These are phyloP conservation scores for Leccinum longicurvipes DNA, from an alignment of 768 basidiomycete genomes.

Conservation along the genomic window DNA sequence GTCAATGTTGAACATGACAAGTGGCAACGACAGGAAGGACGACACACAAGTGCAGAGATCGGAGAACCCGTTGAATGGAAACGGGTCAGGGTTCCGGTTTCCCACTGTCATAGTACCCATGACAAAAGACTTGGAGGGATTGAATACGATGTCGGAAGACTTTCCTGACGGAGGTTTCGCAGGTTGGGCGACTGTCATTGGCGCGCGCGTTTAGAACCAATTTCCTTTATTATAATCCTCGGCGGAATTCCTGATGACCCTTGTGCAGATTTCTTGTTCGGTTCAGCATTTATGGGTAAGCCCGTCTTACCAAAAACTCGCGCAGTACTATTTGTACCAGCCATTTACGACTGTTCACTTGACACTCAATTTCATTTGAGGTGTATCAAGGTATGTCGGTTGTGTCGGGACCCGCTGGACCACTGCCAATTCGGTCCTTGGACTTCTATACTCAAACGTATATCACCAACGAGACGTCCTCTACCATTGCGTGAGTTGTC, in stretches of 20 bases:
- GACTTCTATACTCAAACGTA: constrained; percentile 40
- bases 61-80: not conserved
- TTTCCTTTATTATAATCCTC: not conserved
- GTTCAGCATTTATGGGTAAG: constrained; percentile 37
- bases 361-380: constrained; percentile 38
- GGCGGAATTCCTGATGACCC: not conserved
- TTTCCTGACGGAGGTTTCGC: constrained; percentile 27
- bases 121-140: not conserved
- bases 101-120: not conserved
- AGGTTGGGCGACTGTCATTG: constrained; percentile 29
- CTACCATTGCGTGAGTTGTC: constrained; percentile 37
- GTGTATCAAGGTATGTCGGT: constrained; percentile 38
- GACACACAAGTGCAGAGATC: not conserved
- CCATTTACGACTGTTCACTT: constrained; percentile 3
- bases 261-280: constrained; percentile 35
- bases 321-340: too few relatives aligned
- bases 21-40: not conserved
- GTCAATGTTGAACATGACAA: too few relatives aligned
- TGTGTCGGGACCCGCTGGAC: not conserved
- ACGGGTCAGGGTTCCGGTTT: not conserved
- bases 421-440: constrained; percentile 3
- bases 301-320: too few relatives aligned
- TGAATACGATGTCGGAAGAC: not conserved
- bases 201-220: constrained; percentile 21
- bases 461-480: constrained; percentile 35